Percentiles rank a stretch among this genome's conserved stretches.
These are phyloP conservation scores for Arthrobotrys sphaeroides DNA, from an alignment of 2,329 filamentous ascomycete species.

Conservation along the genomic window DNA sequence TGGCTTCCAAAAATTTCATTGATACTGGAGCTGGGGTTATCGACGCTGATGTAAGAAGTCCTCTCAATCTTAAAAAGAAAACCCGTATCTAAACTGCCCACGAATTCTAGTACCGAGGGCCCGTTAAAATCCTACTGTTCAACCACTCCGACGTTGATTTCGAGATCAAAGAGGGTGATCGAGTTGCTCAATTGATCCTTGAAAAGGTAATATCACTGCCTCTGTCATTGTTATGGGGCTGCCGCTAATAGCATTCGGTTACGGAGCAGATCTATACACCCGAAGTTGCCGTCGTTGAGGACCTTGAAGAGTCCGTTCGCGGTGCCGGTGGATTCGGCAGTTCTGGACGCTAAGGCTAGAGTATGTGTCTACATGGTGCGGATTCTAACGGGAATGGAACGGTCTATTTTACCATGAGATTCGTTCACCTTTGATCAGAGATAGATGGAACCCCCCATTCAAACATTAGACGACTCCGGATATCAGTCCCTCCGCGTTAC, in stretches of 20 bases:
- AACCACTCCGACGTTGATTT: slow-evolving; percentile 69
- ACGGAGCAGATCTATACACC: slow-evolving; percentile 84
- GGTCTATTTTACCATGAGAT: too few relatives aligned
- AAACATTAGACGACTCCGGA: neutral
- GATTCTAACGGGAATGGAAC: too few relatives aligned
- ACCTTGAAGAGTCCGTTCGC: slow-evolving; percentile 88
- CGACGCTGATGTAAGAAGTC: slow-evolving; percentile 77
- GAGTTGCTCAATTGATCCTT: slow-evolving; percentile 90
- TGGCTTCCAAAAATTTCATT: slow-evolving; percentile 93
- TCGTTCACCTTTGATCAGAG: neutral
- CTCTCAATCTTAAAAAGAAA: neutral
- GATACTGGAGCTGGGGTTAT: slow-evolving; percentile 96
- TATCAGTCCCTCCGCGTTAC: too few relatives aligned
- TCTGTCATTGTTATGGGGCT: slow-evolving; percentile 22
- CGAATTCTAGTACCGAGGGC: slow-evolving; percentile 75
- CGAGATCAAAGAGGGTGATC: slow-evolving; percentile 80
- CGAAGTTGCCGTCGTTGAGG: slow-evolving; percentile 85
- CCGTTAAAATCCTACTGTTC: slow-evolving; percentile 92
- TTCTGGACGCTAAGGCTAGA: slow-evolving; percentile 72
- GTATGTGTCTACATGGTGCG: too few relatives aligned
- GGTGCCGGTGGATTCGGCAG: slow-evolving; percentile 92
- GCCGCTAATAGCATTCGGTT: too few relatives aligned
- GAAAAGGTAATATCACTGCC: slow-evolving; percentile 71
- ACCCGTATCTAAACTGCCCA: neutral
- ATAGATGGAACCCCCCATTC: neutral